Conservation (phyloP, 1,139 yeast genomes). For the Candida glucosophila region DNA sequence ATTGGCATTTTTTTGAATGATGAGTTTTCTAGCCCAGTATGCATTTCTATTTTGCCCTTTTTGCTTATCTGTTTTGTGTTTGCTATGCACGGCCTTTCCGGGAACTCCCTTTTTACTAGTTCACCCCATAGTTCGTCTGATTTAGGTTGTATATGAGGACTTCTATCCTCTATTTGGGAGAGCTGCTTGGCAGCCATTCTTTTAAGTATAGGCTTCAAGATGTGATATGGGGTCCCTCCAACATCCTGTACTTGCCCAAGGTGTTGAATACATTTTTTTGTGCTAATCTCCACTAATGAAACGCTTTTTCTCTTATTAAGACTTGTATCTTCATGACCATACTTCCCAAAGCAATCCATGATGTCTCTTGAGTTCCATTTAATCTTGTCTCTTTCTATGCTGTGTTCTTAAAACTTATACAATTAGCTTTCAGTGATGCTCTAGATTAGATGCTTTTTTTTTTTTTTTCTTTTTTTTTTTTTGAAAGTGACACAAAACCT, state of each 20-base stretch:
- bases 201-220: slow-evolving; percentile 34
- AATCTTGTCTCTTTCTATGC: too few relatives aligned
- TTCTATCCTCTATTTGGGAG: slow-evolving; percentile 30
- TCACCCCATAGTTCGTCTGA: slow-evolving; percentile 45
- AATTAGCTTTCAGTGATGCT: too few relatives aligned
- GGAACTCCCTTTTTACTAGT: slow-evolving; percentile 40
- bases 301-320: too few relatives aligned
- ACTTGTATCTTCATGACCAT: too few relatives aligned
- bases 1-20: slow-evolving; percentile 19
- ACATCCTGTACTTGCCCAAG: slow-evolving; percentile 23
- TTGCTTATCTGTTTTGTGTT: slow-evolving; percentile 3
- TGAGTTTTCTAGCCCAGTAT: slow-evolving; percentile 1
- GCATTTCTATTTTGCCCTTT: slow-evolving; percentile 1
- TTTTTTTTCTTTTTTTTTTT: too few relatives aligned
- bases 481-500: too few relatives aligned
- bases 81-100: slow-evolving; percentile 25
- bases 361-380: too few relatives aligned
- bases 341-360: too few relatives aligned
- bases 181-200: slow-evolving; percentile 43
- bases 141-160: slow-evolving; percentile 37
- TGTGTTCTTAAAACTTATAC: too few relatives aligned
- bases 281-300: slow-evolving; percentile 9
- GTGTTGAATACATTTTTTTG: slow-evolving; percentile 9
- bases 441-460: too few relatives aligned
- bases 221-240: slow-evolving; percentile 41